Evolutionary conservation across 208 protist genomes (phyloP).

Genomic region (Trypanosoma scelopori): DNA sequence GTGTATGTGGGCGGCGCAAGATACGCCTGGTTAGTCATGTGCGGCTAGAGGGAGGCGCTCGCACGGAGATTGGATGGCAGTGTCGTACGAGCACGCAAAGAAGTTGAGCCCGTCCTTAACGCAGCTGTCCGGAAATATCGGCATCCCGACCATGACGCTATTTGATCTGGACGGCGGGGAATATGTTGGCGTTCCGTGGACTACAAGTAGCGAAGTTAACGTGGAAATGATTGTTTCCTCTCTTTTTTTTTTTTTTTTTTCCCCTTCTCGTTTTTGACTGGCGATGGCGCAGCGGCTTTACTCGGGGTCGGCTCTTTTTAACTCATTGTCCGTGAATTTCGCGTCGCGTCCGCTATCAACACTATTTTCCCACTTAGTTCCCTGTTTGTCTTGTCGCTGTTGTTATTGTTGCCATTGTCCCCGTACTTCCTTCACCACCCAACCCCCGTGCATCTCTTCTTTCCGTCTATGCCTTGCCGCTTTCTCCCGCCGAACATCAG

Average conservation of each 20-base stretch:
- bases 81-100: constrained; percentile 43
- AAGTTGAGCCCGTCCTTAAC: constrained; percentile 28
- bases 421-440: too few species aligned
- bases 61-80: constrained; percentile 49
- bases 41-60: constrained; percentile 33
- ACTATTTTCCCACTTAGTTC: too few species aligned
- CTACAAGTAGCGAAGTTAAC: constrained; percentile 1
- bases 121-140: constrained; percentile 27
- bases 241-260: constrained; percentile 16
- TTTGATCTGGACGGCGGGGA: constrained; percentile 41
- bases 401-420: too few species aligned
- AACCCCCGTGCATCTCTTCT: too few species aligned
- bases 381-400: too few species aligned
- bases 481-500: constrained; percentile 18
- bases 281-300: too few species aligned
- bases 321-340: too few species aligned
- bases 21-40: too few species aligned
- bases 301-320: too few species aligned
- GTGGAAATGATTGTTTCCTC: constrained; percentile 8
- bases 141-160: constrained; percentile 45
- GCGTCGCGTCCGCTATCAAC: too few species aligned
- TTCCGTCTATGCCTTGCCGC: too few species aligned
- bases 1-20: too few species aligned
- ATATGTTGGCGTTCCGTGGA: constrained; percentile 49
- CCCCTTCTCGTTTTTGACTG: constrained; percentile 1